Percentiles rank a stretch among this genome's conserved stretches.
These are phyloP conservation scores for Nigrospora osmanthi DNA, from an alignment of 2,329 filamentous ascomycete species.

Conservation along the genomic window DNA sequence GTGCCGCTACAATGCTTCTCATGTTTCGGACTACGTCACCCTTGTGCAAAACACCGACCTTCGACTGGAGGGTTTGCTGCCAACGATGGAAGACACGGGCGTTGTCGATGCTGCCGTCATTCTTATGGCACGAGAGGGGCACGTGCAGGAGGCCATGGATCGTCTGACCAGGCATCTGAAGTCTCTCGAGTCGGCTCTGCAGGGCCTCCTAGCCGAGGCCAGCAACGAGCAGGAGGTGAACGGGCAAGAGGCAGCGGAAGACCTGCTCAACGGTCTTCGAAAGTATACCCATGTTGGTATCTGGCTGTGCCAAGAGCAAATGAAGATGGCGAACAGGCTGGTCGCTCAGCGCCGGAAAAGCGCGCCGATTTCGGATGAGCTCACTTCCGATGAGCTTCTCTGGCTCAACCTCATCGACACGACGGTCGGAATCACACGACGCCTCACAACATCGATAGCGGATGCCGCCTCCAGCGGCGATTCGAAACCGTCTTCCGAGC, in stretches of 20 bases:
- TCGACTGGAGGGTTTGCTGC: slow-evolving; percentile 70
- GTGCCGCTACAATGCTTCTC: slow-evolving; percentile 74
- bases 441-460: slow-evolving; percentile 24
- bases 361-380: slow-evolving; percentile 27
- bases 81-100: slow-evolving; percentile 80
- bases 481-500: slow-evolving; percentile 19
- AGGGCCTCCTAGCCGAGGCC: slow-evolving; percentile 61
- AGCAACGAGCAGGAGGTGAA: slow-evolving; percentile 35
- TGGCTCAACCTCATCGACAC: slow-evolving; percentile 56
- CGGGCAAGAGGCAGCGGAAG: slow-evolving; percentile 58
- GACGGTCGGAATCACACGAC: slow-evolving; percentile 56
- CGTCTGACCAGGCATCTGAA: slow-evolving; percentile 74
- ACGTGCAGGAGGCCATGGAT: slow-evolving; percentile 75
- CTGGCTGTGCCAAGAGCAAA: slow-evolving; percentile 89
- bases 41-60: slow-evolving; percentile 70
- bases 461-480: neutral
- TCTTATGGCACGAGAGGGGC: slow-evolving; percentile 81
- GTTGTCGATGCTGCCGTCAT: slow-evolving; percentile 90
- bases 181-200: slow-evolving; percentile 71
- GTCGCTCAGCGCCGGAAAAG: slow-evolving; percentile 44
- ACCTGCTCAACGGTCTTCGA: slow-evolving; percentile 69
- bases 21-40: slow-evolving; percentile 81
- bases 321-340: slow-evolving; percentile 45
- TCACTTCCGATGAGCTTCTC: slow-evolving; percentile 46
- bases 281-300: slow-evolving; percentile 91